Percentiles rank a stretch among this genome's conserved stretches.
phyloP scores from a whole-genome alignment of 805 yeast species.

The Wickerhamomyces sydowiorum region DNA sequence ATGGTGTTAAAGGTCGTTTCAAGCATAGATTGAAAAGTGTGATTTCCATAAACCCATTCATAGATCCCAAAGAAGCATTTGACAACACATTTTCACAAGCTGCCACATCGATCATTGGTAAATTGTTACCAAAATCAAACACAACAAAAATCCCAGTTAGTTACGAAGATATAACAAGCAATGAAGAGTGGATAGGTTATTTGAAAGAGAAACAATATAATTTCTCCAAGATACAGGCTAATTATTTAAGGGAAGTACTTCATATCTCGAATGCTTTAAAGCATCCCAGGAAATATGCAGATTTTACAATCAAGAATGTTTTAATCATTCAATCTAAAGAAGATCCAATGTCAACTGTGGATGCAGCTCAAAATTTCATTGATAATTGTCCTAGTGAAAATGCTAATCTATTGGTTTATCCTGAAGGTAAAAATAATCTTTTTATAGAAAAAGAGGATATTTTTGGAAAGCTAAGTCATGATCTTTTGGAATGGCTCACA shows the following conservation, averaged over 20 bases:
- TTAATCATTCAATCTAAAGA: constrained; percentile 10
- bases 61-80: constrained; percentile 6
- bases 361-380: constrained; percentile 5
- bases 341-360: constrained; percentile 5
- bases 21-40: constrained; percentile 12
- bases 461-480: constrained; percentile 9
- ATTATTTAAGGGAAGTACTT: constrained; percentile 2
- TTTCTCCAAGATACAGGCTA: constrained; percentile 4
- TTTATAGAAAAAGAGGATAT: constrained; percentile 14
- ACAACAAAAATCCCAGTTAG: constrained; percentile 4
- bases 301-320: constrained; percentile 10
- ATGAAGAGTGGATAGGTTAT: constrained; percentile 6
- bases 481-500: constrained; percentile 16
- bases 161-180: constrained; percentile 2
- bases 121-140: not conserved
- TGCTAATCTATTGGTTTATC: constrained; percentile 8
- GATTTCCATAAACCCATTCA: constrained; percentile 14
- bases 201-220: constrained; percentile 3
- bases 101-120: constrained; percentile 2
- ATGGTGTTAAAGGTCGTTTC: constrained; percentile 13
- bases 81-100: not conserved
- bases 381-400: constrained; percentile 9
- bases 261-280: not conserved
- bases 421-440: constrained; percentile 15
- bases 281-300: constrained; percentile 1